Evolutionary conservation across 2,329 filamentous ascomycete species (phyloP), one percentile per base, ranked within the genome.

Genomic region (Pezicula rhizophila): DNA sequence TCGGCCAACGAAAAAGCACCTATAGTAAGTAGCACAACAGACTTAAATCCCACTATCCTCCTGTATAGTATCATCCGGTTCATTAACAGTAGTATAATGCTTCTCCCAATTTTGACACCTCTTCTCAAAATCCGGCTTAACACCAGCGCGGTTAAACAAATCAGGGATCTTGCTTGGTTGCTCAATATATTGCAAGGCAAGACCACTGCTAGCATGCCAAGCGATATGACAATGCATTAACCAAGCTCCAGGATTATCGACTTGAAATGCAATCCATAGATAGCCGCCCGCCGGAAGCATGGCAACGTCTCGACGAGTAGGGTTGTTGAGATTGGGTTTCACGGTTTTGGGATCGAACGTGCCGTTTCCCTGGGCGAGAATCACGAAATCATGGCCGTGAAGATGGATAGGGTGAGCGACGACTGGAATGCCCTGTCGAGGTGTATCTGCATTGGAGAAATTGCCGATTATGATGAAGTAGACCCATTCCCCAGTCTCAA

Each of bases 201-300:
- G 31, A 1, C 49, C 49, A 33, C 15, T 26, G 26, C 42, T 42
- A 33, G 49, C 49, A 48, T 54, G 52, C 39, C 40, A 54, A 3
- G 72, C 73, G 45, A 75, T 72, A 56, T 77, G 74, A 57, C 74
- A 77, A 57, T 76, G 74, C 55, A 76, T 68, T 1, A 74, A 59
- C 74, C 74, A 77, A 0, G 65, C 63, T 0, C 75, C 75, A 1
- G 75, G 72, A 59, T 78, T 79, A 48, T 71, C 66, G 0, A 69
- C 68, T 56, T 73, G 63, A 52, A 76, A 74, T 2, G 72, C 75
- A 46, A 79, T 64, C n/a, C 76, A 70, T 3, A 77, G 47, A 59
- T 72, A 72, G 0, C 75, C 75, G 8, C 57, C 54, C 1, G 57
- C 59, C 1, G 68, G 70, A 2, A 78, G 61, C 57, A 75, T 68